These are phyloP conservation scores for Penicillium cosmopolitanum DNA, from an alignment of 495 filamentous ascomycete species.

Conservation along the genomic window DNA sequence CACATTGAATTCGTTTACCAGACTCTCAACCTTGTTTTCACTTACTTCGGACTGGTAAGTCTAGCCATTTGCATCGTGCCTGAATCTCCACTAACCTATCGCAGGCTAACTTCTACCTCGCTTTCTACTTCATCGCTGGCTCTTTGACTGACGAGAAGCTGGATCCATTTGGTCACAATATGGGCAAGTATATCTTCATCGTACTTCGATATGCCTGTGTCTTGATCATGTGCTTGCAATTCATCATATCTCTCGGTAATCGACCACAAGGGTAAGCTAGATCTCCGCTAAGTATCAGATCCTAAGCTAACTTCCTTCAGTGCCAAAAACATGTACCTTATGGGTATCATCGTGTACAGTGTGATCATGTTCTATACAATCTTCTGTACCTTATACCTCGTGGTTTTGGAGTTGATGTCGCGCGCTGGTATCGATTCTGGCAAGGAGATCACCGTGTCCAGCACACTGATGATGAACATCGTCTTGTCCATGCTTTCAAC, in stretches of 20 bases:
- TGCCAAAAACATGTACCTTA: conserved; percentile 87
- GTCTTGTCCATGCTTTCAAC: conserved; percentile 89
- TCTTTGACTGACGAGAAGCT: conserved; percentile 80
- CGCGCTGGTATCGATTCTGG: conserved; percentile 40
- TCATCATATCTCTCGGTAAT: conserved; percentile 98
- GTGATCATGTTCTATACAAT: conserved; percentile 97
- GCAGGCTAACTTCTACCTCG: conserved; percentile 95
- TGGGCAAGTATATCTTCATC: conserved; percentile 83
- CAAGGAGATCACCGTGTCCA: conserved; percentile 61
- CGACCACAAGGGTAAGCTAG: conserved; percentile 82
- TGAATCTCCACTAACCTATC: conserved; percentile 1
- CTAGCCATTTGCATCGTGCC: background rate
- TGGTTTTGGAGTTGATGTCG: conserved; percentile 73
- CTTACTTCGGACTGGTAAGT: conserved; percentile 86
- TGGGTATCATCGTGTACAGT: conserved; percentile 81
- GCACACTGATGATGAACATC: conserved; percentile 91
- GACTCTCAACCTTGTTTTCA: conserved; percentile 86
- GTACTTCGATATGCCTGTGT: conserved; percentile 84
- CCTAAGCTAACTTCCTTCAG: conserved; percentile 30
- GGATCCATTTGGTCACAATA: conserved; percentile 87
- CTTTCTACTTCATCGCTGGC: conserved; percentile 97
- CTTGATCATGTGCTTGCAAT: conserved; percentile 89
- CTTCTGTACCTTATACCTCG: conserved; percentile 84
- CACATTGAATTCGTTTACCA: conserved; percentile 98
- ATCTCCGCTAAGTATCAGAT: background rate